Base-by-base conservation (phyloP, 768 basidiomycete genomes). In the Kwoniella sp. region DNA sequence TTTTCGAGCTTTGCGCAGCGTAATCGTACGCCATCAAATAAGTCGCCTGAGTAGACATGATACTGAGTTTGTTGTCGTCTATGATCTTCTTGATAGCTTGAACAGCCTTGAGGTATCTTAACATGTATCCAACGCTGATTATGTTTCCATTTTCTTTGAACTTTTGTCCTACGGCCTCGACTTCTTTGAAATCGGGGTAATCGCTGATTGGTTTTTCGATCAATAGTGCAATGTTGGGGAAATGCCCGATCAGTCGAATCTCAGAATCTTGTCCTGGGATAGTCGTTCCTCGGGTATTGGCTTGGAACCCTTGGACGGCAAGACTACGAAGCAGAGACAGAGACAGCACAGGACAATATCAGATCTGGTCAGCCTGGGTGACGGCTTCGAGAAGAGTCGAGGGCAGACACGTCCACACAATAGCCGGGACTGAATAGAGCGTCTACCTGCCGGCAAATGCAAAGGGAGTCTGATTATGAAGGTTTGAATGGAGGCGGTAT, bases 51-150 rank as follows among this genome's bases (percentile, higher is more conserved):
- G 92, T 95, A 49, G 88, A 84, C 93, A 96, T 95, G 48, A 98
- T 91, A 19, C 88, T 89, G 64, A 98, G 84, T 69, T 92, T 86
- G 78, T 96, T 96, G 67, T 94, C 92, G 69, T 89, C 83, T 75
- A 98, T 90, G 77, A 96, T 91, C 59, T 88, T 85, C 82, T 94
- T 94, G 90, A 97, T 95, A 85, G 87, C 88, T 81, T 93, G 90
- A 25, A 93, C 91, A n/a, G 89, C 92, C 78, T 88, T 88, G 71
- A 93, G 84, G 81, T 94, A 93, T 60, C 92, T 87, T 65, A 95
- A 83, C 92, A 95, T 94, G 60, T 70, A 73, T 17, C 72, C 72
- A 3, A 73, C 66, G 27, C 89, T 85, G 29, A 83, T 80, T n/a
- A 71, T 85, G 29, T 83, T 80, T n/a, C 69, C 58, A 17, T 52